These are phyloP conservation scores for Vitis vinifera DNA, from an alignment of 164 flowering plant species.

Conservation along the genomic window ASM3070453v1 NC_081810.1:19400501-19401000, in stretches of 20 bases:
- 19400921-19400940: slow-evolving; percentile 97
- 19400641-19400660: slow-evolving; percentile 71
- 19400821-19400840: slow-evolving; percentile 39
- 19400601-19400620: slow-evolving; percentile 68
- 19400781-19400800: slow-evolving; percentile 2
- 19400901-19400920: slow-evolving; percentile 77
- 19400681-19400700: slow-evolving; percentile 64
- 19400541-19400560: too few relatives aligned
- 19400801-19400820: background rate
- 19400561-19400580: background rate
- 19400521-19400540: too few relatives aligned
- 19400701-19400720: slow-evolving; percentile 60
- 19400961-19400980: background rate
- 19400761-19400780: slow-evolving; percentile 3
- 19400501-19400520: too few relatives aligned
- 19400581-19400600: background rate
- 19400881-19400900: slow-evolving; percentile 76
- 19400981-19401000: background rate
- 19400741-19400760: slow-evolving; percentile 7
- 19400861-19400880: slow-evolving; percentile 91
- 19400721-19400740: slow-evolving; percentile 54
- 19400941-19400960: slow-evolving; percentile 19
- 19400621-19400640: slow-evolving; percentile 95
- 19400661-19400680: slow-evolving; percentile 87
- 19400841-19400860: slow-evolving; percentile 89